Conservation (phyloP, 139 green algal species). For the Pleodorina starrii region DNA sequence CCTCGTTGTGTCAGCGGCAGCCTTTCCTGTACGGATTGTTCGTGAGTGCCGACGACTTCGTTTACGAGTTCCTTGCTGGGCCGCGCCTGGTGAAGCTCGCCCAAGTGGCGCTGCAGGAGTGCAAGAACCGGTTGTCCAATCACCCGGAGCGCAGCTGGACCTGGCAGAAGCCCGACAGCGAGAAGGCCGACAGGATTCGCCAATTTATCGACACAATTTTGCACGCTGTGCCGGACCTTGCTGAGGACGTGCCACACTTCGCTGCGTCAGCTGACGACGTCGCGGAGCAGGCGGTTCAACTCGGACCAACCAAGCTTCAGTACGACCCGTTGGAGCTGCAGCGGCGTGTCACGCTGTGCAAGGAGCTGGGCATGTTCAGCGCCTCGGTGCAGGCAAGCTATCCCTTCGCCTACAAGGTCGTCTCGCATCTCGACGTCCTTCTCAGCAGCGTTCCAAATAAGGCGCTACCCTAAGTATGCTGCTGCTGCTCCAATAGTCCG, state of each 20-base stretch:
- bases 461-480: too few species aligned
- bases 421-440: too few species aligned
- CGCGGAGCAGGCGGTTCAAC: too few species aligned
- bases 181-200: not conserved
- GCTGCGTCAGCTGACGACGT: not conserved
- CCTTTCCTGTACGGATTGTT: not conserved
- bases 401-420: too few species aligned
- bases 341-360: too few species aligned
- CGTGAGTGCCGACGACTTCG: not conserved
- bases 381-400: too few species aligned
- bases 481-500: too few species aligned
- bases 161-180: not conserved
- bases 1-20: not conserved
- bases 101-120: not conserved
- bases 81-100: not conserved
- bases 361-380: too few species aligned
- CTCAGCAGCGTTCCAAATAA: too few species aligned
- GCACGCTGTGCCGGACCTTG: not conserved
- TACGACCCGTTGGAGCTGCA: too few species aligned
- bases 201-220: not conserved
- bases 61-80: not conserved
- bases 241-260: not conserved
- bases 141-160: not conserved
- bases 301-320: too few species aligned
- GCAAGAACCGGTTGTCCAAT: not conserved